Percentiles rank a stretch among this genome's conserved stretches.
phyloP scores from a whole-genome alignment of 2,329 filamentous ascomycete species.

The Didymella sp. region DNA sequence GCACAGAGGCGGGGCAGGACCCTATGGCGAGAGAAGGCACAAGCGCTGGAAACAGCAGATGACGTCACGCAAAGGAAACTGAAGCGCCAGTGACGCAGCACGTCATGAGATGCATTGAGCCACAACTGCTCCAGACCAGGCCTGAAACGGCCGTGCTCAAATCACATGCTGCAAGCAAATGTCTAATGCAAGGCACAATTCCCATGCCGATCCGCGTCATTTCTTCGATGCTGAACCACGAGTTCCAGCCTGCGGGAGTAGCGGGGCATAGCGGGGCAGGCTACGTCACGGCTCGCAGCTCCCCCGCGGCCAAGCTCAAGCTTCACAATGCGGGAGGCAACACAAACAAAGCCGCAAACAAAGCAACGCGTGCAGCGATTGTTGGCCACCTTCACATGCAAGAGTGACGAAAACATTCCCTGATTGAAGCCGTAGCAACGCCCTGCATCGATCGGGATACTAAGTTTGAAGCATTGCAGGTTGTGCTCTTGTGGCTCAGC shows the following conservation, averaged over 20 bases:
- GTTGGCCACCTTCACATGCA: constrained; percentile 8
- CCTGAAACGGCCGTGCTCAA: constrained; percentile 14
- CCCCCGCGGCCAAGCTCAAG: constrained; percentile 13
- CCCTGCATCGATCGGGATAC: not conserved
- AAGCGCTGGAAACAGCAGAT: constrained; percentile 12
- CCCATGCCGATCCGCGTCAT: constrained; percentile 21
- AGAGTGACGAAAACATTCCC: not conserved
- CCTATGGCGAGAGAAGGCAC: constrained; percentile 17
- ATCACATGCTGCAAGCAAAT: constrained; percentile 22
- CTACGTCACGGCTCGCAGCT: constrained; percentile 16
- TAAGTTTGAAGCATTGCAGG: constrained; percentile 4
- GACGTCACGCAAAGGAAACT: constrained; percentile 12
- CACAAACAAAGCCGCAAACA: constrained; percentile 18
- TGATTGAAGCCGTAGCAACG: not conserved
- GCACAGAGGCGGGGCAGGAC: constrained; percentile 4
- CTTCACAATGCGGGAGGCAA: constrained; percentile 8
- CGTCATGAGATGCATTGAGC: constrained; percentile 16
- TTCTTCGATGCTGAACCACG: constrained; percentile 16
- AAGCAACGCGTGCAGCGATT: constrained; percentile 8
- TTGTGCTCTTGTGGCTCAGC: constrained; percentile 14
- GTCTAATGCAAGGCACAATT: constrained; percentile 23
- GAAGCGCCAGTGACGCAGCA: not conserved
- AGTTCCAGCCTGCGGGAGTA: constrained; percentile 17
- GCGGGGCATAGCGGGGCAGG: constrained; percentile 9
- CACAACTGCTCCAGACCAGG: constrained; percentile 19